Evolutionary conservation across 495 filamentous ascomycete species (phyloP).

Genomic region (Penicillium nucicola): DNA sequence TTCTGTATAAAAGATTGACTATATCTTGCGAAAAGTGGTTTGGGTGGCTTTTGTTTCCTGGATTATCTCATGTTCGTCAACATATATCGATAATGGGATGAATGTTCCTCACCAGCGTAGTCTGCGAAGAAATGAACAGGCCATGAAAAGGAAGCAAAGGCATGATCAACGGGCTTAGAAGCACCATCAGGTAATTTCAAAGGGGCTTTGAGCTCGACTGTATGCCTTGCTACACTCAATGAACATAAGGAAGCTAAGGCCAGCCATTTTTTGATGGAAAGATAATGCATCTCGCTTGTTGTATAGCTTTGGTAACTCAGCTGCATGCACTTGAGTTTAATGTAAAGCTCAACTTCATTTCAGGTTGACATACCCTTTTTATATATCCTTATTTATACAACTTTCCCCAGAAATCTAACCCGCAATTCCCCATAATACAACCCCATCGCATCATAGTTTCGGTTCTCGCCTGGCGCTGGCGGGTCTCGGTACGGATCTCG

Average conservation of each 20-base stretch:
- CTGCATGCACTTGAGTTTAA: too few relatives aligned
- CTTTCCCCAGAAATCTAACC: too few relatives aligned
- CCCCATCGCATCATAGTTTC: too few relatives aligned
- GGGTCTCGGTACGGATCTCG: too few relatives aligned
- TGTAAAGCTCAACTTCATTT: too few relatives aligned
- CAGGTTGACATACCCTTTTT: too few relatives aligned
- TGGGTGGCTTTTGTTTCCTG: constrained; percentile 12
- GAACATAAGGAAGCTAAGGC: background rate
- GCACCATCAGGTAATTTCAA: background rate
- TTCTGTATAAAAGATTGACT: constrained; percentile 6
- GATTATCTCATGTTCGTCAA: too few relatives aligned
- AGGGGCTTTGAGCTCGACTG: background rate
- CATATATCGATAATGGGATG: too few relatives aligned
- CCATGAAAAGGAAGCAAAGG: constrained; percentile 6
- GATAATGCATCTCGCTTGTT: background rate
- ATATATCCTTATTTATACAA: too few relatives aligned
- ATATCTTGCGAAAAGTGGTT: constrained; percentile 15
- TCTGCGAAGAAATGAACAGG: constrained; percentile 11
- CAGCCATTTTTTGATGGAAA: background rate
- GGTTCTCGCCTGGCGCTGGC: too few relatives aligned
- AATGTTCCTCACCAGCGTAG: constrained; percentile 5
- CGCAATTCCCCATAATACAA: too few relatives aligned
- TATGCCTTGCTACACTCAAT: background rate
- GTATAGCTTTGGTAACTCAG: too few relatives aligned
- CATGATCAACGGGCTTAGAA: constrained; percentile 5